Base-by-base conservation (phyloP, 768 basidiomycete species). In the Boletus pseudopeckii region DNA sequence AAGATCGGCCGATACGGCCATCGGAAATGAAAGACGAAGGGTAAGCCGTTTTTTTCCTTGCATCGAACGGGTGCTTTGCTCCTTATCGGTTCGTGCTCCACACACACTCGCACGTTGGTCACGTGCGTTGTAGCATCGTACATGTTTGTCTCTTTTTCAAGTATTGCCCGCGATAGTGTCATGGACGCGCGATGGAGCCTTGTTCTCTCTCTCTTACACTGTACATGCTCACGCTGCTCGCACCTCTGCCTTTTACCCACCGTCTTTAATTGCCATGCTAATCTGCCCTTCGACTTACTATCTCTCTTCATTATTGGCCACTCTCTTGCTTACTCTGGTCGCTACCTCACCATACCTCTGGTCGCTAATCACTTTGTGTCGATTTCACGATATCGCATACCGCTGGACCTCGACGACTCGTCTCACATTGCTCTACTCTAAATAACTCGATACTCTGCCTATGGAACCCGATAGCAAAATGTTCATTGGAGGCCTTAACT, bases 401-500 rank as follows among this genome's bases (percentile, higher is more conserved):
- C 70, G 67, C 69, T 73, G 66, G 72, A 69, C 60, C 58, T 43
- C 60, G 53, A 65, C 60, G 52, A 61, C 67, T 64, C 60, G 43
- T 64, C 63, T 53, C 66, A 55, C 61, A 28, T 66, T 63, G 52
- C 61, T 48, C 64, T 67, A 54, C 48, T 55, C 64, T 66, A 54
- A 64, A 64, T 66, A 64, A 47, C 65, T 64, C 61, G 56, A 56
- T 58, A 61, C 56, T 45, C 66, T 68, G 61, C 60, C 61, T 71
- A 63, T 54, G 61, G 61, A 60, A 66, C 58, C 66, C 59, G 65
- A 65, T 81, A 92, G 90, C 72, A 92, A 92, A 80, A 85, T 92
- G 80, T 92, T 92, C 77, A 85, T 92, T 71, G 90, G 90, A 63
- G 90, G 90, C 65, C 79, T 92, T 60, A 92, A 86, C 75, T 92